These are phyloP conservation scores for Murraya paniculata DNA, from an alignment of 345 rosid genomes.

Conservation along the genomic window DNA sequence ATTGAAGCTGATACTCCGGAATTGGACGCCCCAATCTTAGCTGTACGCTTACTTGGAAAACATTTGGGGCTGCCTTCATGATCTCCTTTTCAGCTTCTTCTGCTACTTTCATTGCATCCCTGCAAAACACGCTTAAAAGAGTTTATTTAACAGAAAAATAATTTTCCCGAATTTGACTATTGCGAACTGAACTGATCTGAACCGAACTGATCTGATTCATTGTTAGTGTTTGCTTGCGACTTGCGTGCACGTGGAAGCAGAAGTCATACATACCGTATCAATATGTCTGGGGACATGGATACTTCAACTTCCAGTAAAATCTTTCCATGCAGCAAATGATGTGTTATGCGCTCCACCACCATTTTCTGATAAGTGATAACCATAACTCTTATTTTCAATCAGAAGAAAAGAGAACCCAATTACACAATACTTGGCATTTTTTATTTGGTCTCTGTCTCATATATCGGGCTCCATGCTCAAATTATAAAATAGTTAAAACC, in stretches of 20 bases:
- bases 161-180: too few relatives aligned
- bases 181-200: neutral
- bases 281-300: conserved; percentile 33
- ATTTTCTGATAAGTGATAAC: conserved; percentile 56
- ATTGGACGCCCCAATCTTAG: conserved; percentile 28
- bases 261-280: conserved; percentile 23
- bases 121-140: neutral
- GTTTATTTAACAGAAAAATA: neutral
- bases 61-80: conserved; percentile 18
- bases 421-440: too few relatives aligned
- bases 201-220: neutral
- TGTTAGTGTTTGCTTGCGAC: too few relatives aligned
- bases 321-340: conserved; percentile 64
- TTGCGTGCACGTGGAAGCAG: neutral
- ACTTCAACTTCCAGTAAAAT: conserved; percentile 54
- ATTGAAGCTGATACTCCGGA: neutral
- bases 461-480: too few relatives aligned
- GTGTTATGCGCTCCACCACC: conserved; percentile 57
- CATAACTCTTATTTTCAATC: neutral
- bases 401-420: too few relatives aligned
- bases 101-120: conserved; percentile 34
- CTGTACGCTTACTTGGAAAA: conserved; percentile 24
- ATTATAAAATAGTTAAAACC: too few relatives aligned
- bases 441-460: too few relatives aligned
- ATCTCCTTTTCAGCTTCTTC: conserved; percentile 34